phyloP scores from a whole-genome alignment of 768 basidiomycete species.

The Termitomyces sp. region DNA sequence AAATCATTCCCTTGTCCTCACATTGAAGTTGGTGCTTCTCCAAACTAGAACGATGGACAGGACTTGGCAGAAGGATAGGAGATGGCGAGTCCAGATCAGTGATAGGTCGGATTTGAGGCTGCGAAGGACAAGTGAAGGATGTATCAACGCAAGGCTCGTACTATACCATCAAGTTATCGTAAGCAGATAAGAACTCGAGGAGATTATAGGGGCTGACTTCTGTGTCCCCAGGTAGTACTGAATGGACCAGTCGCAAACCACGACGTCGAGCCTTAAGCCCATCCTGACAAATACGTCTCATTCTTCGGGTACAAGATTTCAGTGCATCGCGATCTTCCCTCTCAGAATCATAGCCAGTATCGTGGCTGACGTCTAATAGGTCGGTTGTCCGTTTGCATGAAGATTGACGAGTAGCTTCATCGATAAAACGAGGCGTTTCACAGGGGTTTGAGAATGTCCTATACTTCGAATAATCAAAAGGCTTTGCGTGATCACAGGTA shows the following conservation, averaged over 20 bases:
- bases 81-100: slow-evolving; percentile 8
- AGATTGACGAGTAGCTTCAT: slow-evolving; percentile 2
- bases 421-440: neutral
- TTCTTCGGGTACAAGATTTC: neutral
- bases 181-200: neutral
- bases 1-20: neutral
- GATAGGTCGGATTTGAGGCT: slow-evolving; percentile 5
- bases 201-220: neutral
- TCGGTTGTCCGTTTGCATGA: neutral
- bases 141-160: neutral
- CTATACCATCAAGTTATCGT: neutral
- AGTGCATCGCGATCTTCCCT: slow-evolving; percentile 1
- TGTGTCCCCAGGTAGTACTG: neutral
- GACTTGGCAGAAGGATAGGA: slow-evolving; percentile 11
- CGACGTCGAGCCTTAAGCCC: neutral
- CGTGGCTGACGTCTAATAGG: neutral
- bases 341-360: slow-evolving; percentile 16
- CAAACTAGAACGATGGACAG: neutral
- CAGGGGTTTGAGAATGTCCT: neutral
- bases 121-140: neutral
- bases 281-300: neutral
- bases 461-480: neutral
- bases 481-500: neutral
- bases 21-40: neutral
- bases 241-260: neutral